Evolutionary conservation across 176 grass and related monocot species (phyloP).

Genomic region (Triticum dicoccoides): DNA sequence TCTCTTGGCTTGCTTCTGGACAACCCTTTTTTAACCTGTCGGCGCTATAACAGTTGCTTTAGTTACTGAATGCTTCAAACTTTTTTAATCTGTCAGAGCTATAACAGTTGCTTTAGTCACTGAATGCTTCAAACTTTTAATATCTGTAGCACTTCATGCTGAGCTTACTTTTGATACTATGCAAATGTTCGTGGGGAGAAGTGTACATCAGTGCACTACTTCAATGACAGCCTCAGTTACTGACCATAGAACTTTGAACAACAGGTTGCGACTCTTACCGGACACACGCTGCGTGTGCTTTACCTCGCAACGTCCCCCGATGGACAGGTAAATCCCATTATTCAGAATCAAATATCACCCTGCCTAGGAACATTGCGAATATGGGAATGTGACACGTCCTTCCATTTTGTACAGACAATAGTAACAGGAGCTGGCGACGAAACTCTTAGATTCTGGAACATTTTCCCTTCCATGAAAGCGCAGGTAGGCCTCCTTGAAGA

Average conservation of each 20-base stretch:
- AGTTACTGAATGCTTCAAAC: not conserved
- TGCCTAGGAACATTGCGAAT: not conserved
- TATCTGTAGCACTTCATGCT: not conserved
- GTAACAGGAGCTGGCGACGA: conserved; percentile 93
- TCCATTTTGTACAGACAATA: conserved; percentile 72
- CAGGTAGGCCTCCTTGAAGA: conserved; percentile 37
- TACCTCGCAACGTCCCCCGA: conserved; percentile 92
- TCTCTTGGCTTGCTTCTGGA: no score
- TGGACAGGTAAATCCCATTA: conserved; percentile 63
- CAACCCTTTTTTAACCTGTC: no score
- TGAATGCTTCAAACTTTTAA: not conserved
- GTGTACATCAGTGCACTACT: not conserved
- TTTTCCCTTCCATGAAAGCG: conserved; percentile 83
- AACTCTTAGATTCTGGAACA: conserved; percentile 95
- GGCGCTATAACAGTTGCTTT: not conserved
- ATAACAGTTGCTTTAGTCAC: not conserved
- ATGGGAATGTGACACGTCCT: not conserved
- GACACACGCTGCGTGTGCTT: conserved; percentile 87
- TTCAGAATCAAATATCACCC: not conserved
- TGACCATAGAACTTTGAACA: not conserved
- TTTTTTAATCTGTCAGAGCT: not conserved
- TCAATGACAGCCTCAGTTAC: not conserved
- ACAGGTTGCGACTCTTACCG: conserved; percentile 85
- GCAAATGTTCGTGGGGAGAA: not conserved
- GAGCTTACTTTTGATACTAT: not conserved